Conservation (phyloP, 345 rosid genomes). For the Citrus trifoliata region DNA sequence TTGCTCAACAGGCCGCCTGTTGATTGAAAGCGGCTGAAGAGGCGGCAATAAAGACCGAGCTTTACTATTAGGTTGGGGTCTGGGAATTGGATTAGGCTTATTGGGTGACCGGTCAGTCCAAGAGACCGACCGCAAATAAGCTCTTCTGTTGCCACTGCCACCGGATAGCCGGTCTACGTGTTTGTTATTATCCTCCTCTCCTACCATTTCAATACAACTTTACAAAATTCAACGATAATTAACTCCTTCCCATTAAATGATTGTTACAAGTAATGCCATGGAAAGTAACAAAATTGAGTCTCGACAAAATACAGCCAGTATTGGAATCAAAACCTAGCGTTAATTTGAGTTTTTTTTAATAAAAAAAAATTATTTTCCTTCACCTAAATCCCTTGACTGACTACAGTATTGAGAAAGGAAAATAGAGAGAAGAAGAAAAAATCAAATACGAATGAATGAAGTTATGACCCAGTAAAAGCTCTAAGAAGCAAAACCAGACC, state of each 20-base stretch:
- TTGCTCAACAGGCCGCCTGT: slow-evolving; percentile 50
- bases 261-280: slow-evolving; percentile 34
- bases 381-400: slow-evolving; percentile 43
- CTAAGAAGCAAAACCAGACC: neutral
- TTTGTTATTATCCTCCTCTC: slow-evolving; percentile 31
- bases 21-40: slow-evolving; percentile 54
- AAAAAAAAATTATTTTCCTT: neutral
- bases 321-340: slow-evolving; percentile 9
- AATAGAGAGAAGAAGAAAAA: slow-evolving; percentile 27
- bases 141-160: slow-evolving; percentile 28
- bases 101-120: slow-evolving; percentile 63
- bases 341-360: neutral
- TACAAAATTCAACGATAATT: slow-evolving; percentile 21
- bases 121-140: slow-evolving; percentile 58
- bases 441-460: slow-evolving; percentile 33
- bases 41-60: slow-evolving; percentile 55
- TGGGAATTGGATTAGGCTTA: slow-evolving; percentile 37
- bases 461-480: slow-evolving; percentile 43
- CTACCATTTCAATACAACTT: slow-evolving; percentile 36
- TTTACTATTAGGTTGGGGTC: slow-evolving; percentile 41
- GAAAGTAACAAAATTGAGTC: slow-evolving; percentile 19
- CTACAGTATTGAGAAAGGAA: neutral
- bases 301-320: slow-evolving; percentile 26
- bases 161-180: slow-evolving; percentile 23
- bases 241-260: slow-evolving; percentile 35